These are phyloP conservation scores for Delonix regia DNA, from an alignment of 306 rosid genomes.

Conservation along the genomic window DNA sequence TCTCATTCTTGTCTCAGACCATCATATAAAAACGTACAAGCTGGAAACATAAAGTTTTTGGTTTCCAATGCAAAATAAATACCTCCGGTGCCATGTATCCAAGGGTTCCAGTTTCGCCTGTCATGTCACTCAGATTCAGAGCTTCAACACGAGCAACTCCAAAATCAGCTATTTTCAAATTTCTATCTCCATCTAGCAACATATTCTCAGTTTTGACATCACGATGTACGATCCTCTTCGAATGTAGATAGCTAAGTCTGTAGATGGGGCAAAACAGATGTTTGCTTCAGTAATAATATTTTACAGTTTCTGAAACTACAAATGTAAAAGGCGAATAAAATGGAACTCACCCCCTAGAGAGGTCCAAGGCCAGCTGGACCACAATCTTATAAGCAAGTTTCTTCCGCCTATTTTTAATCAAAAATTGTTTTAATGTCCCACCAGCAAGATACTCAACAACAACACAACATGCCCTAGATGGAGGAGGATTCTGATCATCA, in stretches of 20 bases:
- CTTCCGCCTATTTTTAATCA: slow-evolving; percentile 64
- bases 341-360: slow-evolving; percentile 73
- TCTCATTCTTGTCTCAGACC: not conserved
- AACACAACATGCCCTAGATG: slow-evolving; percentile 83
- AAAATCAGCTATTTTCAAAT: slow-evolving; percentile 84
- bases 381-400: slow-evolving; percentile 77
- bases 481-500: slow-evolving; percentile 47
- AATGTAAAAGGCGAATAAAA: not conserved
- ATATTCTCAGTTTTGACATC: slow-evolving; percentile 85
- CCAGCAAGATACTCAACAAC: slow-evolving; percentile 88
- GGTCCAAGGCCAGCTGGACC: slow-evolving; percentile 86
- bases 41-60: not conserved
- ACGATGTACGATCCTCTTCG: slow-evolving; percentile 81
- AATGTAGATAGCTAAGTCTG: slow-evolving; percentile 81
- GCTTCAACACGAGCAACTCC: slow-evolving; percentile 98
- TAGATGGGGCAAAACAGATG: slow-evolving; percentile 17
- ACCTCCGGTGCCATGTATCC: slow-evolving; percentile 99
- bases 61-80: not conserved
- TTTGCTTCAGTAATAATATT: not conserved
- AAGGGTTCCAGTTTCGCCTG: slow-evolving; percentile 95
- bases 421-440: slow-evolving; percentile 77
- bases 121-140: slow-evolving; percentile 80
- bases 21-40: slow-evolving; percentile 4
- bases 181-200: slow-evolving; percentile 58
- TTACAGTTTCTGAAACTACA: slow-evolving; percentile 7